Conservation (phyloP, 345 rosid species). For the Raphanus sativus region DNA sequence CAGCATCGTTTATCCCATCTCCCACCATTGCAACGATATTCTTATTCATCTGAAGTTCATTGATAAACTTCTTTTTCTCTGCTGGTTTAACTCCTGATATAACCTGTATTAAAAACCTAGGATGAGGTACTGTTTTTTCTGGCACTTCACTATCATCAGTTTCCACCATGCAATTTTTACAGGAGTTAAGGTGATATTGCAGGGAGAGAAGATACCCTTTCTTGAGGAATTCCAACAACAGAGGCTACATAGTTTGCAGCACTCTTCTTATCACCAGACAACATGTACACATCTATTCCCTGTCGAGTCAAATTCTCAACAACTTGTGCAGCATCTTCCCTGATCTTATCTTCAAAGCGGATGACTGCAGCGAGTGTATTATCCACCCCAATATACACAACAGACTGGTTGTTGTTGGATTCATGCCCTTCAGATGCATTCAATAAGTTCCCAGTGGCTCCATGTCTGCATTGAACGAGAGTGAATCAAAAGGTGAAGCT, state of each 20-base stretch:
- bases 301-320: constrained; percentile 60
- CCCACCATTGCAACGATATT: constrained; percentile 95
- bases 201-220: constrained; percentile 50
- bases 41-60: constrained; percentile 64
- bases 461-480: constrained; percentile 56
- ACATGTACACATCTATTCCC: constrained; percentile 82
- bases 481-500: background rate
- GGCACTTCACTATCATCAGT: background rate
- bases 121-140: constrained; percentile 1
- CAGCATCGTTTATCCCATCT: constrained; percentile 97
- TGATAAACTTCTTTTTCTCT: constrained; percentile 73
- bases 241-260: constrained; percentile 90
- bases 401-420: constrained; percentile 62
- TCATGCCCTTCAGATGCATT: constrained; percentile 51
- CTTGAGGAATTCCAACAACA: constrained; percentile 77
- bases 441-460: constrained; percentile 52
- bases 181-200: background rate
- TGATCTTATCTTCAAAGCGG: constrained; percentile 79
- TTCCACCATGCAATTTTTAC: background rate
- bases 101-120: constrained; percentile 49
- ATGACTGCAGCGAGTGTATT: constrained; percentile 72
- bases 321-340: constrained; percentile 87
- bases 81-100: constrained; percentile 80
- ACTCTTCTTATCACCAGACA: constrained; percentile 87
- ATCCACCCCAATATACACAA: constrained; percentile 82